phyloP scores from a whole-genome alignment of 202 grass and related monocot species.

The Saccharum hybrid region DNA sequence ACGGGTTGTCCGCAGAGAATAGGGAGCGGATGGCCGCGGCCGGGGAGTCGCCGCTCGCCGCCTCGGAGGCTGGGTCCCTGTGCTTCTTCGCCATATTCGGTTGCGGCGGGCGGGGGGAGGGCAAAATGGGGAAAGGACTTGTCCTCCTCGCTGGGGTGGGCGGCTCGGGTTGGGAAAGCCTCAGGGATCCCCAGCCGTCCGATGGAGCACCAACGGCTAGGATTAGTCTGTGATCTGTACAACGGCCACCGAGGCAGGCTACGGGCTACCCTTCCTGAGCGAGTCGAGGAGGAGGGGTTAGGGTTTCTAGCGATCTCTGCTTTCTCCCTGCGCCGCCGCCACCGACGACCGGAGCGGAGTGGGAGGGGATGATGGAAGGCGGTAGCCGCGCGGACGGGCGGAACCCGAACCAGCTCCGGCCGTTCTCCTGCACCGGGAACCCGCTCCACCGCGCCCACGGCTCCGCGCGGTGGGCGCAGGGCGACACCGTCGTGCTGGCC shows the following conservation, averaged over 20 bases:
- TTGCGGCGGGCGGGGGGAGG: neutral
- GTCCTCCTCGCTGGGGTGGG: neutral
- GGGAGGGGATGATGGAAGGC: constrained; percentile 36
- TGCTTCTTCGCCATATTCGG: constrained; percentile 61
- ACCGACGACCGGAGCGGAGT: neutral
- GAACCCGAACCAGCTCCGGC: constrained; percentile 70
- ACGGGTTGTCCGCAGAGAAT: constrained; percentile 86
- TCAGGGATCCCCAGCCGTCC: too few relatives aligned
- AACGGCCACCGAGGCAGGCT: neutral
- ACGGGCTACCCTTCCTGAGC: too few relatives aligned
- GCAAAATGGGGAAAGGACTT: neutral
- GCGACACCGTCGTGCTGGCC: constrained; percentile 78
- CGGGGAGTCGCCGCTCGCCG: constrained; percentile 13
- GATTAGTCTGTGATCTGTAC: neutral
- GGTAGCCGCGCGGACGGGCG: constrained; percentile 56
- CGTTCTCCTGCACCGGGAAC: constrained; percentile 73
- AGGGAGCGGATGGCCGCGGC: constrained; percentile 58
- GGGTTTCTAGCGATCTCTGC: constrained; percentile 35
- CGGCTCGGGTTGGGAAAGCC: neutral
- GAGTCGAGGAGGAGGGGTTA: constrained; percentile 19
- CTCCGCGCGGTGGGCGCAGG: constrained; percentile 91
- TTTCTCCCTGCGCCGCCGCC: neutral
- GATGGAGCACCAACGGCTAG: fast-evolving
- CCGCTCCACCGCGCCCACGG: constrained; percentile 79
- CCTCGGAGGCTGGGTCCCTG: constrained; percentile 50